Base-by-base conservation (phyloP, 1,139 yeast genomes). In the Blastobotrys serpentis region DNA sequence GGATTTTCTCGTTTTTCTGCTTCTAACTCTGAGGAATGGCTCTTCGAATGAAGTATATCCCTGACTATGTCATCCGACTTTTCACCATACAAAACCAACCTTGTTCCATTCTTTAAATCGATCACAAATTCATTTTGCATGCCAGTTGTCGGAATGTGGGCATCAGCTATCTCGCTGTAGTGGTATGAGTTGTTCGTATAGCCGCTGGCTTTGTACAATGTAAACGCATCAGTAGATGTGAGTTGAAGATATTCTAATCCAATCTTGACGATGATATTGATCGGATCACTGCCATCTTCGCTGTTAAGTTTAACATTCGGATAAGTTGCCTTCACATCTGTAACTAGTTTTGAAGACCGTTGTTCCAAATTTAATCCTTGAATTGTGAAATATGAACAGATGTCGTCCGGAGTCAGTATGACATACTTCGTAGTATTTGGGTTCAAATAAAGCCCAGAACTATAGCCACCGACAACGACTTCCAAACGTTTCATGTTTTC, bases 181-280 rank as follows among this genome's bases (percentile, higher is more conserved):
- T 52, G 54, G 42, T 43, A 54, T 2, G 56, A 51, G 37, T 61
- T 65, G 26, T 63, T 63, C 19, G 56, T 49, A 29, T 45, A 53
- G 2, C 65, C 61, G 26, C 70, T 67, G 42, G 73, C 64, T 57
- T 74, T 68, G 48, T 68, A 58, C 6, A 48, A 8, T 6, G 10
- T 11, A 8, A 18, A 17, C 13, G 18, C 40, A 36, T 36, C 40
- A 19, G 10, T 36, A 14, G 25, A 36, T 17, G 66, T 54, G 2
- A 86, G 66, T 58, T 85, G 90, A 40, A 86, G 63, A 69, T 75
- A 84, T 56, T 79, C 81, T 48, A 84, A 76, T 7, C 96, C 96
- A 51, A 88, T 75, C 56, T 80, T 81, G 50, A 88, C 54, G 1
- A 78, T 75, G 1, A 84, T 84, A 0, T 22, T 4, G 42, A 47